Base-by-base conservation (phyloP, 2,329 filamentous ascomycete species). In the Trichoderma koningiopsis region DNA sequence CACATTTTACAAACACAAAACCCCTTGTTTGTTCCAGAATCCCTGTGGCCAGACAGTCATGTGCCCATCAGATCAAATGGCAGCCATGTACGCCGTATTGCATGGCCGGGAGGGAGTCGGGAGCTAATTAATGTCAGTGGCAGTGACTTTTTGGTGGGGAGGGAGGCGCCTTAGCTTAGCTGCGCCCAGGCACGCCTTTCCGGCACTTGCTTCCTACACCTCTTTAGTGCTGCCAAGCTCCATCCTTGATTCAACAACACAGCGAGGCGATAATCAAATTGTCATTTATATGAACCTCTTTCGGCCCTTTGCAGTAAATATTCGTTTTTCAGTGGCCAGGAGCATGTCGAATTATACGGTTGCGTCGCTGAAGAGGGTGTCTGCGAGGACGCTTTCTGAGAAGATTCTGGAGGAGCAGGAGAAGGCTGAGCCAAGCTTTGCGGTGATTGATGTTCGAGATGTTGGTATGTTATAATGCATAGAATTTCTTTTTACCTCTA, bases 381-480 rank as follows among this genome's bases (percentile, higher is more conserved):
- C 87, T 11, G 89, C 90, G 43, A 84, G 91, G 72, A 81, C 85
- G n/a, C 88, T 97, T 64, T 89, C 91, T 0, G 81, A 87, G 24
- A 83, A 89, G 62, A 85, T 95, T 19, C 84, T 89, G 29, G 83
- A 84, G 16, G 82, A 84, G 74, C 79, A 75, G 43, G 76, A 82
- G 64, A 74, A 76, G 35, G 72, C 76, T 62, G 78, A 82, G 70
- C 81, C 78, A 68, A 81, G 79, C 75, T 85, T 94, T 69, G 92
- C 92, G 11, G 84, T 98, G 47, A 87, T 98, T 70, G 96, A 98
- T 79, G 96, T 98, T 8, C 89, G 96, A 69, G 96, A 97, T 79
- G 89, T 90, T 73, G 91, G 91, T 92, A 80, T 67, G 82, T 76
- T 63, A 29, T 72, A 6, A 14, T 16, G 29, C 56, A 22, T 10